Evolutionary conservation across 495 filamentous ascomycete species (phyloP), one percentile per base, ranked within the genome.

Genomic region (Hypoxylon subgilvum): DNA sequence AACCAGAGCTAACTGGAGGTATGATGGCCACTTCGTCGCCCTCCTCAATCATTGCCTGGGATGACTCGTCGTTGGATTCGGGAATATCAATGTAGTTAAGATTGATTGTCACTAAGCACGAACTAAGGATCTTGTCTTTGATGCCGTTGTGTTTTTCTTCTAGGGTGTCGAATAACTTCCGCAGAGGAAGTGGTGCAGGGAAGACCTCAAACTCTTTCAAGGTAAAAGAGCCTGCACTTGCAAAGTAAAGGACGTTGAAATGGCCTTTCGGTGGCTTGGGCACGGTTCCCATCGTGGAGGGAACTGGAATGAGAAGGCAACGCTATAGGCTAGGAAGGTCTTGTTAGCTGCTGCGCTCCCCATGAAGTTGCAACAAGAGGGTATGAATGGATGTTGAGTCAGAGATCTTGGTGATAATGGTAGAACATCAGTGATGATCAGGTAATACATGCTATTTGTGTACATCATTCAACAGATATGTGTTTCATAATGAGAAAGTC

Each of bases 21-120:
- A 98, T 97, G 38, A 98, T 87, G 8, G 88, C 95, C 38, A 97
- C 91, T 73, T 98, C 94, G 63, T 94, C 89, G 13, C 91, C 92
- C 16, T 79, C 83, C 50, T 86, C 66, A 54, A 98, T 90, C 35
- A 86, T 69, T 4, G 72, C 64, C 27, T 70, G 67, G 12, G 56
- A 38, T 21, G 51, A 38, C 12, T 66, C 72, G 9, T 69, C 70
- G 22, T 72, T 74, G 19, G 73, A 72, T 4, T 73, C 72, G 3
- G 74, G 66, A 19, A 93, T 52, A 72, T 98, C 91, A 27, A 96
- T 86, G 74, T 97, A 98, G 21, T 91, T 83, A 30, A 95, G 74
- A 56, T 96, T 95, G 28, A 97, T 68, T 22, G 95, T 97, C 22
- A 97, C 78, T 10, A 94, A 82, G 66, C 87, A 92, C 63, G 86